Conservation (phyloP, 2,329 filamentous ascomycete genomes). For the Emergomyces pasteurianus region DNA sequence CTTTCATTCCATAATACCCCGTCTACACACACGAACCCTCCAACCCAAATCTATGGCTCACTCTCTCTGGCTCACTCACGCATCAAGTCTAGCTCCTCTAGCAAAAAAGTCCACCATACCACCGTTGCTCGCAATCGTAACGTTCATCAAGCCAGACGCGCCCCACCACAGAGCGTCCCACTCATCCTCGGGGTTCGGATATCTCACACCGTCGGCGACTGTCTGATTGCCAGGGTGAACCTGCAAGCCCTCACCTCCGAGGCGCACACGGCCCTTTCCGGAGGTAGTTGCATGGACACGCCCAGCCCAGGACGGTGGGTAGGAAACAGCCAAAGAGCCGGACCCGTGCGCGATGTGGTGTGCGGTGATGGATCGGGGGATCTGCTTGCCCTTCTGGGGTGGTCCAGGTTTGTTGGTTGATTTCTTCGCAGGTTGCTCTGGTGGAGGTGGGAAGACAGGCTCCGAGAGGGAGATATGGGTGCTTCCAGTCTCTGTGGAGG, state of each 20-base stretch:
- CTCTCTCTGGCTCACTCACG: neutral
- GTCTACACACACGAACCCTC: neutral
- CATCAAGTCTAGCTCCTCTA: neutral
- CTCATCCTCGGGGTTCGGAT: slow-evolving; percentile 3
- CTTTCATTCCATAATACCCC: neutral
- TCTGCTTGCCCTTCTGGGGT: neutral
- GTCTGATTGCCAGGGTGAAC: slow-evolving; percentile 8
- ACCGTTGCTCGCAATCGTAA: slow-evolving; percentile 7
- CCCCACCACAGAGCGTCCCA: slow-evolving; percentile 14
- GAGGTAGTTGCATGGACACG: slow-evolving; percentile 13
- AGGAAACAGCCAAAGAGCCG: slow-evolving; percentile 17
- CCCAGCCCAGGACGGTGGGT: slow-evolving; percentile 22
- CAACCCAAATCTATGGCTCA: neutral
- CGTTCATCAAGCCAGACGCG: slow-evolving; percentile 13
- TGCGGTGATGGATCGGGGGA: slow-evolving; percentile 3
- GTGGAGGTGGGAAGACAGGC: slow-evolving; percentile 8
- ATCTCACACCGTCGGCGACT: slow-evolving; percentile 8
- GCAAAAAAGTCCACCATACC: slow-evolving; percentile 5
- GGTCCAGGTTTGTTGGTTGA: neutral
- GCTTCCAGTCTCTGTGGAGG: slow-evolving; percentile 9
- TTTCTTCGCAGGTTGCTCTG: neutral
- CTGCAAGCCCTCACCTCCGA: slow-evolving; percentile 16
- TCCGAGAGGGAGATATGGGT: slow-evolving; percentile 12
- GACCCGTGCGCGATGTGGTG: slow-evolving; percentile 13
- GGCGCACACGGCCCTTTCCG: slow-evolving; percentile 5